Evolutionary conservation across 2,329 filamentous ascomycete genomes (phyloP), one percentile per base, ranked within the genome.

Genomic region (Paramyrothecium sp.): DNA sequence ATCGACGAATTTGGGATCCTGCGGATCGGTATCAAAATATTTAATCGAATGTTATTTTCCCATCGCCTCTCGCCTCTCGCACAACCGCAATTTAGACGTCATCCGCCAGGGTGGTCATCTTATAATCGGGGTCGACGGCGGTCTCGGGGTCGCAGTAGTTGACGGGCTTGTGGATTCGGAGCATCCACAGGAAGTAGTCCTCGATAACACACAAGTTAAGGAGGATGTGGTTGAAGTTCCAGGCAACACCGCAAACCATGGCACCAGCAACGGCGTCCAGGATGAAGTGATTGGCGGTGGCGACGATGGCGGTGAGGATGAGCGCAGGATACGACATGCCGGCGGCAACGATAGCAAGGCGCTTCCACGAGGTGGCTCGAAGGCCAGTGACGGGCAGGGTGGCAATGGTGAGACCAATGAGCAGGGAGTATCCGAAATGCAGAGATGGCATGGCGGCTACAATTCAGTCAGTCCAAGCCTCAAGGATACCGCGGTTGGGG

Each of bases 371-470:
- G 10, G 76, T 76, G 19, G 77, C 70, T 55, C 86, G 81, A 21
- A 81, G 75, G 22, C 81, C 78, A 11, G 80, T 73, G 1, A 90
- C 75, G 1, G 89, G 89, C 51, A 90, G 82, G 1, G 83, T 85
- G 63, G 84, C 82, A 57, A 91, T 80, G 3, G 88, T 91, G 13
- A 91, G 73, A 8, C 89, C 89, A 66, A 91, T 86, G 65, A 91
- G 81, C 30, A 91, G 81, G 3, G 87, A 88, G 74, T 91, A 91
- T 3, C 89, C 89, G 66, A 91, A 91, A 70, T 91, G 89, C 17
- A 91, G 78, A 0, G 86, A 89, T 1, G 89, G 89, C 89, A 91
- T 91, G 8, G 89, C 89, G 55, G 86, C 85, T 86, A 50, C 2
- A 23, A n/a, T 10, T 22, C 7, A 13, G 56, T 67, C 50, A 67